phyloP scores from a whole-genome alignment of 2,329 filamentous ascomycete species.

The Calonectria pauciramosa region DNA sequence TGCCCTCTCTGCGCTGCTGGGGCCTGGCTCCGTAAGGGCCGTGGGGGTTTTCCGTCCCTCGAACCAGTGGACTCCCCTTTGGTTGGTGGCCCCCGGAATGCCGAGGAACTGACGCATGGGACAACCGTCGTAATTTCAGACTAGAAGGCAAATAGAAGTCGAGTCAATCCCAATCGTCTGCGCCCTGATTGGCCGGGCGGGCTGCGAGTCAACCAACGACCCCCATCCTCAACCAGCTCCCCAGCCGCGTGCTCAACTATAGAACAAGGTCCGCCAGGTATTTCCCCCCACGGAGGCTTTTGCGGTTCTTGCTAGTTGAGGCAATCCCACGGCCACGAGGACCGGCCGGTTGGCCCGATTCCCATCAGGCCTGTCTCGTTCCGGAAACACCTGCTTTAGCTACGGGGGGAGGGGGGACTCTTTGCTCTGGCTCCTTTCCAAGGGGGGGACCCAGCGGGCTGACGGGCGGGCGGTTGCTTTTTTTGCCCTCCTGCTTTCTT shows the following conservation, averaged over 20 bases:
- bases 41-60: constrained; percentile 3
- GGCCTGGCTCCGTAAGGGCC: not conserved
- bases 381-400: constrained; percentile 21
- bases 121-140: constrained; percentile 1
- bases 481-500: not conserved
- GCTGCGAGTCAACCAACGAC: constrained; percentile 5
- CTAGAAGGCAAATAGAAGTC: constrained; percentile 13
- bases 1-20: not conserved
- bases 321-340: constrained; percentile 20
- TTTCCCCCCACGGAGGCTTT: constrained; percentile 13
- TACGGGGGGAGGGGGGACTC: not conserved
- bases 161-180: constrained; percentile 11
- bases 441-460: not conserved
- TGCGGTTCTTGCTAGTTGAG: constrained; percentile 13
- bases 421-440: not conserved
- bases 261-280: constrained; percentile 10
- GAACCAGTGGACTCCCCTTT: constrained; percentile 11
- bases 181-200: constrained; percentile 6
- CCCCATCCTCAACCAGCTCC: constrained; percentile 10
- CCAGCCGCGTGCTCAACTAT: constrained; percentile 4
- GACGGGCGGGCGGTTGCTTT: not conserved
- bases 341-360: constrained; percentile 1
- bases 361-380: constrained; percentile 11
- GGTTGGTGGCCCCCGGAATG: not conserved
- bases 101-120: constrained; percentile 12